Evolutionary conservation across 2,329 filamentous ascomycete genomes (phyloP).

Genomic region (Cryphonectria naterciae): DNA sequence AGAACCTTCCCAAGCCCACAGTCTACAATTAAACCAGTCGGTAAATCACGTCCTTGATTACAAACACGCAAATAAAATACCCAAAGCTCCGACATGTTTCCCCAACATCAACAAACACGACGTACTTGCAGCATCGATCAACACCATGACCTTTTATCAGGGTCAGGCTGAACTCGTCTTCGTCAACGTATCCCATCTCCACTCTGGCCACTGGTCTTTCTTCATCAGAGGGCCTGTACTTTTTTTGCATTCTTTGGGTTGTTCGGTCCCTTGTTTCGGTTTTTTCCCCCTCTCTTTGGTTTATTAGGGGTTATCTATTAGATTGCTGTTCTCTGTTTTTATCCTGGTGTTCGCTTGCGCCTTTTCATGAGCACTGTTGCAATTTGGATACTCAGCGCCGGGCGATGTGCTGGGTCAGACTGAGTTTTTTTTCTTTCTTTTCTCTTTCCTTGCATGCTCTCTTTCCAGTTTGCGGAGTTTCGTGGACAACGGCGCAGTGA

Average conservation of each 20-base stretch:
- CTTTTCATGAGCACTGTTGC: background rate
- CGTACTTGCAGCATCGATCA: background rate
- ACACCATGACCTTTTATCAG: background rate
- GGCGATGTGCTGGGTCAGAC: background rate
- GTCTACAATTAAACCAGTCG: background rate
- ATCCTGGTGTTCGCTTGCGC: background rate
- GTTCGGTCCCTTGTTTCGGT: background rate
- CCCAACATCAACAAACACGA: background rate
- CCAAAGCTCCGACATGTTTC: conserved; percentile 30
- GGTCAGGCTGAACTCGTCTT: conserved; percentile 3
- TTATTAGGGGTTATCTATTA: background rate
- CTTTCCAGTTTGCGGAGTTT: background rate
- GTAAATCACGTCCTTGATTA: background rate
- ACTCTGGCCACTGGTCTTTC: conserved; percentile 27
- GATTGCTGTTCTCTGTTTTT: background rate
- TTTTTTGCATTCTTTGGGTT: conserved; percentile 19
- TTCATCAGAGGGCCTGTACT: conserved; percentile 17
- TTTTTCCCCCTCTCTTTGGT: too few relatives aligned
- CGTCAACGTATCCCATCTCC: conserved; percentile 28
- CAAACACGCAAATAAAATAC: conserved; percentile 33
- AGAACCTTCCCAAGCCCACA: conserved; percentile 8
- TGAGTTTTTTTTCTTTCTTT: background rate
- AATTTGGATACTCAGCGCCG: background rate
- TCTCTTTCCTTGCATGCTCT: background rate
- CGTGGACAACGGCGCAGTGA: background rate